Evolutionary conservation across 2,329 filamentous ascomycete species (phyloP), one percentile per base, ranked within the genome.

Genomic region (Diplocarpon rosae): DNA sequence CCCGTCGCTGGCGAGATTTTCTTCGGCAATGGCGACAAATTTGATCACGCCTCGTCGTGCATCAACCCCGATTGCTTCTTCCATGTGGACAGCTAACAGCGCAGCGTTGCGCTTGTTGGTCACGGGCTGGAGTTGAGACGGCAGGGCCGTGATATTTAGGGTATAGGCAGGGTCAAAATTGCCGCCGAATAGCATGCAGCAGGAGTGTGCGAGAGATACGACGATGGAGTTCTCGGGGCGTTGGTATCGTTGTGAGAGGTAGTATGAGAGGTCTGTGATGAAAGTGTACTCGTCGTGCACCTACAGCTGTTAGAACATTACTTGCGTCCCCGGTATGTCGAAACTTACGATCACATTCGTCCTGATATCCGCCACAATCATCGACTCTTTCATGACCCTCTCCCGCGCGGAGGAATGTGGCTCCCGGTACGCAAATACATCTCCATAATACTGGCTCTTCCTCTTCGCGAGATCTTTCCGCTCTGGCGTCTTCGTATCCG

Each of bases 51-150:
- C 87, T 32, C 85, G 74, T 1, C 75, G 68, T 0, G 79, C 63
- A 0, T 70, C 57, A 2, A 94, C 84, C 1, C 76, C 74, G 0
- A 94, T 68, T 0, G 78, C 70, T 17, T 86, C 81, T 12, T 78
- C 71, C 62, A 95, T 73, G 60, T 84, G 81, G n/a, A 69, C 71
- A 59, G 92, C 85, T 3, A 93, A 74, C 14, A 93, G 65, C n/a
- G 73, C 71, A 1, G 85, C 78, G 62, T 90, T 92, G 50, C 86
- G 78, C 61, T 84, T 83, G 66, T 95, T 95, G 42, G 78, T 85
- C 3, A 78, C 74, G 0, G 84, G 76, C 49, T 81, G 79, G 46
- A 92, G 67, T 52, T 85, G 73, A 10, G 70, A 70, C 1, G 83
- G 72, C 9, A 92, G 69, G 0, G 85, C 80, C 30, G 75, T 80